Base-by-base conservation (phyloP, 805 yeast genomes). In the Nematodospora valgi region DNA sequence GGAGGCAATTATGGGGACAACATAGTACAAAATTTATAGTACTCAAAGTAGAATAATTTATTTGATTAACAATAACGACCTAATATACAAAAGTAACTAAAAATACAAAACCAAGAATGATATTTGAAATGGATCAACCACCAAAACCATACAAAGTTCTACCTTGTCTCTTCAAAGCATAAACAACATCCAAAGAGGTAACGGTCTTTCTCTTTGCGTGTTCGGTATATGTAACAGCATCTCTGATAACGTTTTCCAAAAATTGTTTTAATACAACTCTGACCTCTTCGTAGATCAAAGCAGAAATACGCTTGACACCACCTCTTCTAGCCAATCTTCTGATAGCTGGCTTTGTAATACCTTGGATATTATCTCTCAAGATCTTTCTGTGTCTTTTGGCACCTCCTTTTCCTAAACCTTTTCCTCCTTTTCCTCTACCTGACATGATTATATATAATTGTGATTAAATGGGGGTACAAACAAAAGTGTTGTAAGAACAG, bases 281-380 rank as follows among this genome's bases (percentile, higher is more conserved):
- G 63, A 93, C 96, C 76, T 91, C 97, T 75, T 91, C 98, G 78
- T 91, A 91, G 68, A 91, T 91, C 66, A 89, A 77, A 69, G 96
- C 98, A 47, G 98, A 91, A 62, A 91, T 91, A 86, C 98, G 96
- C 84, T 91, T 91, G 65, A 91, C 98, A 89, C 98, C 98, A 77
- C 98, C 98, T 86, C 98, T 88, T 83, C 98, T 91, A 35, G 98
- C 98, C 61, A 91, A 84, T 86, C 98, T 91, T 80, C 98, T 88
- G 65, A 91, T 91, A 64, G 98, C 98, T 66, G 98, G 98, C 82
- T 91, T 91, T 47, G 98, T 91, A 68, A 91, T 91, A 79, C 98
- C 98, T 76, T 89, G 97, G 56, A 93, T 91, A 91, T 91, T 93
- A 72, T 93, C 98, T 80, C 98, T 89, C 52, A 89, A 79, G 73